These are phyloP conservation scores for Stentor coeruleus DNA, from an alignment of 73 alveolate genomes.

Conservation along the genomic window DNA sequence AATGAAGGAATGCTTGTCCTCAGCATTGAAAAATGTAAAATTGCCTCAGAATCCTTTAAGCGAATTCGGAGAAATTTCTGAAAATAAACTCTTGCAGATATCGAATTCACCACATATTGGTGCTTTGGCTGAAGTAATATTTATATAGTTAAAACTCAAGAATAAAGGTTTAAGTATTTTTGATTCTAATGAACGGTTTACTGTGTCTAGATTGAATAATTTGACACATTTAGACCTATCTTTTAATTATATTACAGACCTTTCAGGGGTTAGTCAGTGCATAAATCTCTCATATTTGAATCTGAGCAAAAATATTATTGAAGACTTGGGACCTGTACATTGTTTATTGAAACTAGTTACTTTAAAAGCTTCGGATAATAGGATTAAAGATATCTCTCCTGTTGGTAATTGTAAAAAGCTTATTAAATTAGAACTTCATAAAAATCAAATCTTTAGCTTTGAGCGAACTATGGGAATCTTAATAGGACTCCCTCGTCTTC, in stretches of 20 bases:
- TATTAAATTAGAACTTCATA: not conserved
- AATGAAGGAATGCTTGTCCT: not conserved
- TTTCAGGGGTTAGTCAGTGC: slow-evolving; percentile 9
- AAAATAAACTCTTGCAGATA: not conserved
- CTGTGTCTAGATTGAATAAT: not conserved
- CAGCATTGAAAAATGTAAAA: not conserved
- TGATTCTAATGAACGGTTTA: not conserved
- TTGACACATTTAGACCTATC: not conserved
- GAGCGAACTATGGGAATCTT: not conserved
- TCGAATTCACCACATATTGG: slow-evolving; percentile 1
- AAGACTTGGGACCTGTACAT: not conserved
- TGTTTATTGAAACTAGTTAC: not conserved
- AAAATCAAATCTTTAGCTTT: not conserved
- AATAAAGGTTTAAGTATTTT: not conserved
- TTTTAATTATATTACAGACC: not conserved
- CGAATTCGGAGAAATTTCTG: not conserved
- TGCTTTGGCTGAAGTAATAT: too few species aligned
- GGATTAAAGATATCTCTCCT: not conserved
- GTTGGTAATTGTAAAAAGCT: not conserved
- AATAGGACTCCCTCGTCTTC: not conserved
- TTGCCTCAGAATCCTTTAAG: not conserved
- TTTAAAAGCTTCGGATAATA: not conserved
- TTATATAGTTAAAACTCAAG: not conserved
- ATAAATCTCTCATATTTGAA: not conserved
- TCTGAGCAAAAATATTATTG: not conserved